A percentile compares a stretch with the other conserved stretches of the same genome.
phyloP scores from a whole-genome alignment of 805 yeast species.

The Metschnikowia gelsemii region DNA sequence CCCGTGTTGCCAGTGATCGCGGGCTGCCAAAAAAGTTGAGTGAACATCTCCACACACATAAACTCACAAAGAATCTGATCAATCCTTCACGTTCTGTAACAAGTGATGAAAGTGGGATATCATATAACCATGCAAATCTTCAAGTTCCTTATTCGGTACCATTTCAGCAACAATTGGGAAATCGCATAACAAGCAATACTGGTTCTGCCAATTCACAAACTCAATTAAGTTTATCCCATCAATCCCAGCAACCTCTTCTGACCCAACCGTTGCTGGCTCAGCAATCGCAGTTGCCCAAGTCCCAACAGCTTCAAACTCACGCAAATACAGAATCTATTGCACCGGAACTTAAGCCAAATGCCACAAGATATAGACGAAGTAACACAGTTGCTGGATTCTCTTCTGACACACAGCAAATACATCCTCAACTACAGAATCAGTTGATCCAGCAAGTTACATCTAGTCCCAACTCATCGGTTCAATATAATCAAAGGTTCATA shows the following conservation, averaged over 20 bases:
- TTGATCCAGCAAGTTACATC: neutral
- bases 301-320: slow-evolving; percentile 7
- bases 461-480: slow-evolving; percentile 2
- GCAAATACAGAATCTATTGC: slow-evolving; percentile 4
- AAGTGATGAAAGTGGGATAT: slow-evolving; percentile 38
- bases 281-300: slow-evolving; percentile 7
- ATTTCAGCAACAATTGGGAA: slow-evolving; percentile 7
- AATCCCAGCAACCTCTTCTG: slow-evolving; percentile 9
- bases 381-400: slow-evolving; percentile 1
- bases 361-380: slow-evolving; percentile 6
- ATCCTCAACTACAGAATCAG: slow-evolving; percentile 6
- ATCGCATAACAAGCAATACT: neutral
- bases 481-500: slow-evolving; percentile 8
- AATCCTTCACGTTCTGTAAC: slow-evolving; percentile 42
- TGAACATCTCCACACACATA: slow-evolving; percentile 57
- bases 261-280: slow-evolving; percentile 1
- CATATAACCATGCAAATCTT: slow-evolving; percentile 34
- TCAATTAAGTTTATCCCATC: slow-evolving; percentile 1
- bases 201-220: neutral
- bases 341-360: slow-evolving; percentile 5
- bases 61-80: slow-evolving; percentile 40
- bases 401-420: slow-evolving; percentile 2
- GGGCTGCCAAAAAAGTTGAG: slow-evolving; percentile 60
- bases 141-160: slow-evolving; percentile 16
- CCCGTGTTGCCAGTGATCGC: slow-evolving; percentile 50